These are phyloP conservation scores for Nakataea oryzae DNA, from an alignment of 2,329 filamentous ascomycete genomes.

Conservation along the genomic window DNA sequence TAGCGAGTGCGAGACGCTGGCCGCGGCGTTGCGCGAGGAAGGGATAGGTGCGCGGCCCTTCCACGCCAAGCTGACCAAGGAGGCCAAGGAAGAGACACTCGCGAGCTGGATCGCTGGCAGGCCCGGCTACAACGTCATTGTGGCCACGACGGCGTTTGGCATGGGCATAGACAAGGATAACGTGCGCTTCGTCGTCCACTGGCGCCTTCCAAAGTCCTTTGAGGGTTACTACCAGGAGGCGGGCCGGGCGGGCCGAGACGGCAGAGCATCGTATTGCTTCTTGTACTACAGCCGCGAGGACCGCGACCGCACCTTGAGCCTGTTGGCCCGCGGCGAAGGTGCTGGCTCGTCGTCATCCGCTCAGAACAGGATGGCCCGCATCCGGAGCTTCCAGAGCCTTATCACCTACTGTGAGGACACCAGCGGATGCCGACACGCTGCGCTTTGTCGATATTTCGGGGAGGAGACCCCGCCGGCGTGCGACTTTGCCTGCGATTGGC, in stretches of 20 bases:
- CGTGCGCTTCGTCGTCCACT: slow-evolving; percentile 90
- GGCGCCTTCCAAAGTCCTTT: slow-evolving; percentile 87
- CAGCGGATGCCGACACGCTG: slow-evolving; percentile 60
- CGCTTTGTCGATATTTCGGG: slow-evolving; percentile 70
- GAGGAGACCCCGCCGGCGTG: slow-evolving; percentile 49
- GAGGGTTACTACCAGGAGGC: slow-evolving; percentile 96
- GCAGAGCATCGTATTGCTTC: slow-evolving; percentile 77
- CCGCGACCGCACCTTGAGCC: slow-evolving; percentile 57
- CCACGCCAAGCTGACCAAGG: slow-evolving; percentile 57
- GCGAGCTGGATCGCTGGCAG: slow-evolving; percentile 62
- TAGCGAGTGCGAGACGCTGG: slow-evolving; percentile 63
- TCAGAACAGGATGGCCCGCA: slow-evolving; percentile 37
- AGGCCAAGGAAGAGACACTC: slow-evolving; percentile 62
- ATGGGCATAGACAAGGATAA: slow-evolving; percentile 98
- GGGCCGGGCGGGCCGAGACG: slow-evolving; percentile 80
- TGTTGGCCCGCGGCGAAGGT: slow-evolving; percentile 37
- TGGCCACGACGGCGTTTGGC: slow-evolving; percentile 90
- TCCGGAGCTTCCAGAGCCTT: slow-evolving; percentile 56
- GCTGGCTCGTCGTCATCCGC: slow-evolving; percentile 3
- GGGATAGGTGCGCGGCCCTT: slow-evolving; percentile 67
- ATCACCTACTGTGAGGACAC: slow-evolving; percentile 75
- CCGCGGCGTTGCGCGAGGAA: slow-evolving; percentile 52
- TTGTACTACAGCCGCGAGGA: slow-evolving; percentile 88
- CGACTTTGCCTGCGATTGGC: slow-evolving; percentile 69
- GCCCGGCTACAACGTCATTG: slow-evolving; percentile 77